Percentiles rank a stretch among this genome's conserved stretches.
phyloP scores from a whole-genome alignment of 179 eudicot genomes.

The Beta lomatogona region DNA sequence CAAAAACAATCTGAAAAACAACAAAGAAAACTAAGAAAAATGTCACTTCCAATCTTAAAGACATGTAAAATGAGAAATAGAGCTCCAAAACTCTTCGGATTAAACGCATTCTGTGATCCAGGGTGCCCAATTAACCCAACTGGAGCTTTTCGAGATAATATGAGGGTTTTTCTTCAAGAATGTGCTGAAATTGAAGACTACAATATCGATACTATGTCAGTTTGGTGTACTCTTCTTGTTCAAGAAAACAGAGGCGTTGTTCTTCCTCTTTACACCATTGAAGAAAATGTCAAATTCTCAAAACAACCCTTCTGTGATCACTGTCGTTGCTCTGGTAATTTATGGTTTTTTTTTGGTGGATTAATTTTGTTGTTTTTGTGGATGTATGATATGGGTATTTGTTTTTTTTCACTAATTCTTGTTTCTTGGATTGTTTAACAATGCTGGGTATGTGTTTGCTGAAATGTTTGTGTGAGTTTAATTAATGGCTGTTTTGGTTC shows the following conservation, averaged over 20 bases:
- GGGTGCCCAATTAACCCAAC: constrained; percentile 46
- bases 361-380: neutral
- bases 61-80: constrained; percentile 50
- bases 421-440: neutral
- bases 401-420: constrained; percentile 6
- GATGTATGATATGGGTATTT: constrained; percentile 17
- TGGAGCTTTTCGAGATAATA: constrained; percentile 69
- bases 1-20: neutral
- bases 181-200: constrained; percentile 69
- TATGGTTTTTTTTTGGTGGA: neutral
- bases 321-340: constrained; percentile 62
- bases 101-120: constrained; percentile 63
- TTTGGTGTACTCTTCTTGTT: constrained; percentile 74
- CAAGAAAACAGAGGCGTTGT: constrained; percentile 55
- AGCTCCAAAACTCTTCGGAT: constrained; percentile 46
- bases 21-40: constrained; percentile 8
- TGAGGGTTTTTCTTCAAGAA: constrained; percentile 59
- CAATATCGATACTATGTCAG: constrained; percentile 49
- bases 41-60: constrained; percentile 34
- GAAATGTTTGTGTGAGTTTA: neutral
- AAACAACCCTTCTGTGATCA: constrained; percentile 72
- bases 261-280: constrained; percentile 72
- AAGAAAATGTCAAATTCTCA: constrained; percentile 59
- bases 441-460: neutral
- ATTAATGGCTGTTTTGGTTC: neutral